phyloP scores from a whole-genome alignment of 1,139 yeast species.

The Candida labiduridarum region DNA sequence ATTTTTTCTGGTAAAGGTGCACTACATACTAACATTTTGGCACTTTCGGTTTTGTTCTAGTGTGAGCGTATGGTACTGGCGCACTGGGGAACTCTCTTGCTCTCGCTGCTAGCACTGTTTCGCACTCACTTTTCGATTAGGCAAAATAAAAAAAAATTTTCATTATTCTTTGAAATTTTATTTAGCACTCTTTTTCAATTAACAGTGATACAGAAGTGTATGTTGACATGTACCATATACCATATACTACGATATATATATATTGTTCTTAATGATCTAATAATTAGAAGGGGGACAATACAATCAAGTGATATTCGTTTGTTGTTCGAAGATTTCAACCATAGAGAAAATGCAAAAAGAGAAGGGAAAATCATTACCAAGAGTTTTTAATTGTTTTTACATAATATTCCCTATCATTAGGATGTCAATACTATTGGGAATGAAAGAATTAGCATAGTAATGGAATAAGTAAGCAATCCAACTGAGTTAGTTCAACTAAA shows the following conservation, averaged over 20 bases:
- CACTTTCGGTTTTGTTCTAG: background rate
- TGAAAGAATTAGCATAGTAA: no score
- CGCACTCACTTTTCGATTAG: background rate
- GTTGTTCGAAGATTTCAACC: no score
- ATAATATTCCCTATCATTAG: no score
- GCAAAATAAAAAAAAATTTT: constrained; percentile 15
- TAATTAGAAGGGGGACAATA: background rate
- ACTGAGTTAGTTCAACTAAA: no score
- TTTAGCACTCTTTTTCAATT: constrained; percentile 13
- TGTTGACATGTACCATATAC: constrained; percentile 10
- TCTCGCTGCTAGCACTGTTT: background rate
- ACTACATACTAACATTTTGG: background rate
- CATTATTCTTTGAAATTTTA: constrained; percentile 8
- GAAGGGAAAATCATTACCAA: no score
- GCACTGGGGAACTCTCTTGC: background rate
- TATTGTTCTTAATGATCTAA: background rate
- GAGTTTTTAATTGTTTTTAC: no score
- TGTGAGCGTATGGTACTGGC: background rate
- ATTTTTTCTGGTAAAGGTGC: constrained; percentile 1
- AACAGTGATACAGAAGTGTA: constrained; percentile 19
- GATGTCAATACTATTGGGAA: no score
- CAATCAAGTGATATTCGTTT: no score
- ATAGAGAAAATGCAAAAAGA: no score
- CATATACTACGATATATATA: background rate
- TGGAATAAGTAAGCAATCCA: no score